Evolutionary conservation across 306 rosid genomes (phyloP).

Genomic region (Cucumis cinereus): DNA sequence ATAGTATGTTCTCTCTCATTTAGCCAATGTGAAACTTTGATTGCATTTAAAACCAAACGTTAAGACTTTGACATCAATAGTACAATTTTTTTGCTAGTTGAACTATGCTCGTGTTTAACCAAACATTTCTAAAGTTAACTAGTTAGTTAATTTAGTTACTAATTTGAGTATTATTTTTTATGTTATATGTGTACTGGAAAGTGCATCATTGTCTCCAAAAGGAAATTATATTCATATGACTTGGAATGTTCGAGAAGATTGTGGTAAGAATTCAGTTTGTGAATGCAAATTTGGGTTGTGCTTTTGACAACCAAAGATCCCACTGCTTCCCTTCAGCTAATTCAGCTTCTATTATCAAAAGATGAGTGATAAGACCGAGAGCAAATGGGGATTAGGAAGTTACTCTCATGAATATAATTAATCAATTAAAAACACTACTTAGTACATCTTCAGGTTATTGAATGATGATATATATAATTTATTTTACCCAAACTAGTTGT

Average conservation of each 20-base stretch:
- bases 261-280: neutral
- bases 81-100: too few species aligned
- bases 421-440: neutral
- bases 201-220: neutral
- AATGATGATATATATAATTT: neutral
- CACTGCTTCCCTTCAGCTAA: neutral
- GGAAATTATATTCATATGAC: neutral
- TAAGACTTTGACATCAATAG: too few species aligned
- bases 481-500: too few species aligned
- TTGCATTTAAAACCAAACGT: too few species aligned
- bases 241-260: neutral
- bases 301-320: neutral
- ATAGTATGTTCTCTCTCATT: too few species aligned
- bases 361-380: neutral
- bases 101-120: too few species aligned
- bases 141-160: neutral
- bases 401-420: neutral
- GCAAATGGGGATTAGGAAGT: neutral
- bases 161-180: neutral
- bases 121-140: too few species aligned
- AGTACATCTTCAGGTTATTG: neutral
- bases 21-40: too few species aligned
- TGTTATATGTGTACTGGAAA: neutral
- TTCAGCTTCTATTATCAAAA: neutral
- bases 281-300: neutral